Evolutionary conservation across 208 protist species (phyloP).

Genomic region (Sergeia podlipaevii): DNA sequence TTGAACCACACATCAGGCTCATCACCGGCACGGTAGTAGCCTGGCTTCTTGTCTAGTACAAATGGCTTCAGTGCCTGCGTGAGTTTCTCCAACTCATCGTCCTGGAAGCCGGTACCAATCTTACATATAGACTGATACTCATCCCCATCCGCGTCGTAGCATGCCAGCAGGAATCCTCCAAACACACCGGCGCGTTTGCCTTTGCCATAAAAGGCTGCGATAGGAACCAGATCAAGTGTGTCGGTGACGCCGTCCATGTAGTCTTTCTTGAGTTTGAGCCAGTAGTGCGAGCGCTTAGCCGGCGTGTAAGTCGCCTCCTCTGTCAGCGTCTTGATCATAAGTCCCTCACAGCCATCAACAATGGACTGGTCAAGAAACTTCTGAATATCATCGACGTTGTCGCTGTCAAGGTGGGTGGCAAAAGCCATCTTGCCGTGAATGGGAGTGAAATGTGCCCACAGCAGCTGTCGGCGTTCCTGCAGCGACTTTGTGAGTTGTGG

Average conservation of each 20-base stretch:
- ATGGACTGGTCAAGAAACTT: constrained; percentile 95
- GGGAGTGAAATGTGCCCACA: constrained; percentile 76
- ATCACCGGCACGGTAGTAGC: constrained; percentile 79
- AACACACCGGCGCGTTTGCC: constrained; percentile 98
- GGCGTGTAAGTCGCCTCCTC: constrained; percentile 96
- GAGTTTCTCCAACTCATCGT: constrained; percentile 89
- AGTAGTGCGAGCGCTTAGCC: constrained; percentile 94
- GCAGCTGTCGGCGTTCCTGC: constrained; percentile 62
- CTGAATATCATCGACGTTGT: constrained; percentile 93
- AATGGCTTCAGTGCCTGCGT: constrained; percentile 55
- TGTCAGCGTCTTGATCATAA: constrained; percentile 99
- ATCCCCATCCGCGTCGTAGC: constrained; percentile 96
- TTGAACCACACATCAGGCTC: constrained; percentile 97
- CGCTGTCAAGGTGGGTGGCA: constrained; percentile 82
- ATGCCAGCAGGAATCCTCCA: constrained; percentile 98
- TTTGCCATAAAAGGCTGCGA: constrained; percentile 97
- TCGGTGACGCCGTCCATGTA: constrained; percentile 98
- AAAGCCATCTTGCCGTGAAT: constrained; percentile 79
- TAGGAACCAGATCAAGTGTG: constrained; percentile 98
- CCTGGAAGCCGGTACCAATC: constrained; percentile 97
- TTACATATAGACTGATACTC: constrained; percentile 98
- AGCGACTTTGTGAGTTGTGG: constrained; percentile 86
- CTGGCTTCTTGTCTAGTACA: constrained; percentile 48
- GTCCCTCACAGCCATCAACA: constrained; percentile 91
- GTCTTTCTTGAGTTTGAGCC: constrained; percentile 99